Base-by-base conservation (phyloP, 2,329 filamentous ascomycete genomes). In the Alternaria sp. region DNA sequence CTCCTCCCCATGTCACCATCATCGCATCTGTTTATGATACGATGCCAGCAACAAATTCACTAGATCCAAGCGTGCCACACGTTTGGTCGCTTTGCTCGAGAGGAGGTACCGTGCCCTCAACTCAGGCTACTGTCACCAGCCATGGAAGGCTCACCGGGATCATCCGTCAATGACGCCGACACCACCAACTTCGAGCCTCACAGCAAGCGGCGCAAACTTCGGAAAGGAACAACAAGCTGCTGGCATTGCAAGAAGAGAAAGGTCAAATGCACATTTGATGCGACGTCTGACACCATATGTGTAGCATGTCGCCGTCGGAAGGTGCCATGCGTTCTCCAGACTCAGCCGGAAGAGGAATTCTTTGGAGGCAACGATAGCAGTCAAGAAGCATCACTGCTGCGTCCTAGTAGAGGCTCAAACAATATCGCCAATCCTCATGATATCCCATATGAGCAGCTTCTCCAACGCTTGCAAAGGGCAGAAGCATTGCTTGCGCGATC, bases 231-330 rank as follows among this genome's bases (percentile, higher is more conserved):
- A 5, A 67, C 59, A 36, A 73, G 71, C 47, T 73, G 71, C 52
- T 73, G 70, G 69, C 61, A 71, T n/a, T 73, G 70, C 59, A 73
- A 69, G 43, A 62, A 63, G 21, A 52, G 70, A 15, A 73, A 73
- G 44, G 62, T 72, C n/a, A 67, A 61, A 23, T 73, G 71, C 57
- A 65, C 49, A 15, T 69, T 63, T 19, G 51, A 61, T 23, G 36
- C 59, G 9, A 30, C 45, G 13, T 55, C 59, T 30, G 45, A 66
- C 15, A 47, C 32, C 32, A 23, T 59, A 21, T 73, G 71, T 47
- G 59, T 58, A 30, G 54, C 55, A 11, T 74, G 71, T 43, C 59
- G 51, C 8, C 56, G 66, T 26, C 62, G 69, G 6, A 65, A 67
- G 28, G 59, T 65, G 11, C 25, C 46, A 46, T 74, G 72, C 49